A percentile compares a stretch with the other conserved stretches of the same genome.
Conservation (phyloP, 1,139 yeast genomes). For the Pneumocystis sp. region DNA sequence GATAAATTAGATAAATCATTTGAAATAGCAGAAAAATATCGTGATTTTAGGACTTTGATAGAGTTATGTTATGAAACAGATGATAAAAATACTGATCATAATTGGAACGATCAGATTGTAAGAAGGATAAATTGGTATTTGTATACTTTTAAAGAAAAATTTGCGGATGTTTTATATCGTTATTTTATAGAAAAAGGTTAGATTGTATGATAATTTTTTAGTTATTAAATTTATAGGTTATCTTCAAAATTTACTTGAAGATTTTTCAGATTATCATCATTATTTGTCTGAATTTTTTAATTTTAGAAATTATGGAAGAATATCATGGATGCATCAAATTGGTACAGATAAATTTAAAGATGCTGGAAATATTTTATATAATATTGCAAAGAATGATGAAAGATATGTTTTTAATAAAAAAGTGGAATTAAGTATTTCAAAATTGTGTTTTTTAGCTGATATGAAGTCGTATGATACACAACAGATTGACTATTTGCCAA, state of each 20-base stretch:
- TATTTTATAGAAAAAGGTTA: slow-evolving; percentile 43
- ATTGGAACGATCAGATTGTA: slow-evolving; percentile 20
- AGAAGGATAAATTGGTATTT: slow-evolving; percentile 40
- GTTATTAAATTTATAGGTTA: background rate
- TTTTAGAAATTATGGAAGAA: slow-evolving; percentile 35
- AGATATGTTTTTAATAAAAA: slow-evolving; percentile 37
- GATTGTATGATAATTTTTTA: slow-evolving; percentile 7
- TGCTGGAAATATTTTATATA: slow-evolving; percentile 36
- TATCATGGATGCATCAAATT: slow-evolving; percentile 64
- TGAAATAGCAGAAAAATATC: slow-evolving; percentile 49
- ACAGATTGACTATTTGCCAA: background rate
- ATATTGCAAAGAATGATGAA: slow-evolving; percentile 29
- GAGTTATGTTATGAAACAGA: slow-evolving; percentile 28
- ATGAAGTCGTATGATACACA: background rate
- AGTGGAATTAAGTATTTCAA: slow-evolving; percentile 56
- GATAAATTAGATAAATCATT: slow-evolving; percentile 41
- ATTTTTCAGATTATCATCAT: slow-evolving; percentile 40
- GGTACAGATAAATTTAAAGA: slow-evolving; percentile 34
- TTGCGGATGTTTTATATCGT: slow-evolving; percentile 52
- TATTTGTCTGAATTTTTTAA: slow-evolving; percentile 41
- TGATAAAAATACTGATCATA: slow-evolving; percentile 15
- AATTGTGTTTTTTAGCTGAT: slow-evolving; percentile 32
- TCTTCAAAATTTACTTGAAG: slow-evolving; percentile 38
- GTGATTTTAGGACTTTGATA: slow-evolving; percentile 52
- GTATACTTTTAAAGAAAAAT: slow-evolving; percentile 47